Base-by-base conservation (phyloP, 164 flowering plant species). In the Stephania japonica region DNA sequence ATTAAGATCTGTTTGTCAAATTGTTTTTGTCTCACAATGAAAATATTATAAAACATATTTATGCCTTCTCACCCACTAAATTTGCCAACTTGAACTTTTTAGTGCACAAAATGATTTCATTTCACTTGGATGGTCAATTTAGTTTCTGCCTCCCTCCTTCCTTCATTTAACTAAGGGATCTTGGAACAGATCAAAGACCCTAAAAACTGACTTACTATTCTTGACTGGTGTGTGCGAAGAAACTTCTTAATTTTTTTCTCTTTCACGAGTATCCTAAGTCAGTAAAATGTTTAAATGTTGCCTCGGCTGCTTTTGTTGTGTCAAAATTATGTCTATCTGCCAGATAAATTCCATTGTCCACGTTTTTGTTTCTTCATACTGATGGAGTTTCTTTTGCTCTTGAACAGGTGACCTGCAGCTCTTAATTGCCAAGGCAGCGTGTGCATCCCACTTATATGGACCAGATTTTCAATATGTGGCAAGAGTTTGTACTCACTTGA, bases 381-480 rank as follows among this genome's bases (percentile, higher is more conserved):
- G 49, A 72, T 63, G n/a, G 12, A 23, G 38, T 12, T 18, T 12
- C 66, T 42, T 69, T 19, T 43, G 32, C 5, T 42, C 63, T 73
- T 73, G 26, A 19, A 38, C 94, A 89, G 97, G 91, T 77, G 83
- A 90, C 43, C 68, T 78, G 82, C 43, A 82, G 76, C 84, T 90
- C 11, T 69, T 90, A 42, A 73, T 86, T 16, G 86, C 76, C 84
- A 93, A 93, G 82, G 98, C 97, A 61, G 92, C 93, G 4, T 87
- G 87, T 47, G 96, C 93, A 38, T 76, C 85, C 14, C 85, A 85
- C 80, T 44, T 90, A 12, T 92, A 89, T 72, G 92, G 93, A 32
- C 77, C 65, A 7, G 81, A 83, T 62, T 78, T 80, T 66, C 75
- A 74, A 0, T 91, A 88, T 76, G 90, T 88, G 43, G 69, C 50